Evolutionary conservation across 1,284 basidiomycete genomes (phyloP).

Genomic region (Leccinum glutinopallens): DNA sequence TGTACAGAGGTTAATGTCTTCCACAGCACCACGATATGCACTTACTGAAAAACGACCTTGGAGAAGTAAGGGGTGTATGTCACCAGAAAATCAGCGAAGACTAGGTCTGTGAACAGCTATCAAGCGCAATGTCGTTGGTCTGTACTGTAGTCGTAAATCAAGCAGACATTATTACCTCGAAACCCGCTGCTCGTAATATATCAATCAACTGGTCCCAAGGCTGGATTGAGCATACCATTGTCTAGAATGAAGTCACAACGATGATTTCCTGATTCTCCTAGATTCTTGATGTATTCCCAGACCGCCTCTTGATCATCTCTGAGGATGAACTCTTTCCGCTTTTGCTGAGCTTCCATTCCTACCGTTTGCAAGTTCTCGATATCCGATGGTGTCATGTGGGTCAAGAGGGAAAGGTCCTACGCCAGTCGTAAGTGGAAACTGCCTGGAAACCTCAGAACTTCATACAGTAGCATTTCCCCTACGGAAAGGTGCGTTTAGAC

Average conservation of each 20-base stretch:
- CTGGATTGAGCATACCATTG: slow-evolving; percentile 62
- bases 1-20: slow-evolving; percentile 35
- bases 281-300: slow-evolving; percentile 72
- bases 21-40: slow-evolving; percentile 12
- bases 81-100: slow-evolving; percentile 93
- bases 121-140: slow-evolving; percentile 4
- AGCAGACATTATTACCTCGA: slow-evolving; percentile 52
- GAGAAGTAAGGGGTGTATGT: slow-evolving; percentile 83
- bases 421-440: slow-evolving; percentile 12
- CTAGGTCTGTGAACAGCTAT: slow-evolving; percentile 90
- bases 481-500: slow-evolving; percentile 5
- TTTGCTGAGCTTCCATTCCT: slow-evolving; percentile 74
- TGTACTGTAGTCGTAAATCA: not conserved
- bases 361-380: slow-evolving; percentile 85
- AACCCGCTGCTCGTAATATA: slow-evolving; percentile 63
- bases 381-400: slow-evolving; percentile 78
- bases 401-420: slow-evolving; percentile 79
- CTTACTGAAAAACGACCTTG: slow-evolving; percentile 88
- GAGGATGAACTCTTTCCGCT: slow-evolving; percentile 78
- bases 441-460: not conserved
- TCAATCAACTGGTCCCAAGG: not conserved
- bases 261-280: slow-evolving; percentile 43
- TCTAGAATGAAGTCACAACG: slow-evolving; percentile 91
- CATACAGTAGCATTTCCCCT: slow-evolving; percentile 83
- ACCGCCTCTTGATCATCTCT: slow-evolving; percentile 79